Base-by-base conservation (phyloP, 495 filamentous ascomycete genomes). In the Aspergillus incahuasiensis region DNA sequence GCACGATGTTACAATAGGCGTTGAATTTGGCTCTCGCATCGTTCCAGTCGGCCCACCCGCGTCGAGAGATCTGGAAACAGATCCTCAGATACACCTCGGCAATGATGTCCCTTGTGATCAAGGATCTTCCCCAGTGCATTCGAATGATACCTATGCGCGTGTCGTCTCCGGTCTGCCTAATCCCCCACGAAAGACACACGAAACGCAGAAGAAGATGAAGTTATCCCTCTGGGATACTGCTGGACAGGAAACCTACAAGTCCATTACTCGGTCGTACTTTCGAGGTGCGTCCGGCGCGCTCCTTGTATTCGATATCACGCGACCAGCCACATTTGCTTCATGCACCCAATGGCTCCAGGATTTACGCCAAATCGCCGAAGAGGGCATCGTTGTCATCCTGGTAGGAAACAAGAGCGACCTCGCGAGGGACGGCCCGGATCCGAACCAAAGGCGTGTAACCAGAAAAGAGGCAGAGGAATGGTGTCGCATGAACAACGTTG, bases 1-100 rank as follows among this genome's bases (percentile, higher is more conserved):
- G 61, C 94, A 97, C 75, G 91, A 97, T 75, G 94, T 98, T 41
- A 98, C 94, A 24, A 97, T 98, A 62, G 94, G 94, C 54, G 94
- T 98, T 21, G 94, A 98, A 69, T 97, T 98, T 73, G 94, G 92
- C 53, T 92, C 88, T 28, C 85, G 92, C 53, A 91, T 97, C 61
- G 91, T 98, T 28, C 87, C 92, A 53, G 91, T 96, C 51, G 91
- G 92, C 0, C 89, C 90, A 28, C 92, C 92, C 32, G 65, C 76
- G 30, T 69, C 70, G 25, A 60, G 64, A 49, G 58, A 65, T 51
- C 61, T 79, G 54, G 68, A 66, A 56, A 72, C 80, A 62, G 70
- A 62, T 5, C 59, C 60, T 41, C 67, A 69, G 54, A 62, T 59
- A 46, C 55, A 55, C 54, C 49, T 58, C 45, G 52, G 18, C 41